phyloP scores from a whole-genome alignment of 305 asterid genomes.

The Fraxinus velutina region DNA sequence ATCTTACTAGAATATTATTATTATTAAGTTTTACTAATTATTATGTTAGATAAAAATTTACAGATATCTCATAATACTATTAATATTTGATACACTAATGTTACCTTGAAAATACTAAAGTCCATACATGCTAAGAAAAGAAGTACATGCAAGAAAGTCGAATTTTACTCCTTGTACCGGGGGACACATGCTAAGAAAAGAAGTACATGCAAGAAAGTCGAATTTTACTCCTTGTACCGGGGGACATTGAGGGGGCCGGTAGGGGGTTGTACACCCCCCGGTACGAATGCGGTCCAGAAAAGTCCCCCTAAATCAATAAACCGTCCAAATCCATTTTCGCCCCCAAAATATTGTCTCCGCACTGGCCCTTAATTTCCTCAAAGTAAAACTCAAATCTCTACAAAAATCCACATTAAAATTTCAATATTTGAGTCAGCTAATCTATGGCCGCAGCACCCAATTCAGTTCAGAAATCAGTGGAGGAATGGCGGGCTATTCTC shows the following conservation, averaged over 20 bases:
- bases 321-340: conserved; percentile 30
- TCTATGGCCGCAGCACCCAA: conserved; percentile 35
- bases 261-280: too few species aligned
- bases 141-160: background rate
- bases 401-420: background rate
- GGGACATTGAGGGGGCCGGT: too few species aligned
- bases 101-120: too few species aligned
- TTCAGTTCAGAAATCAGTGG: conserved; percentile 51
- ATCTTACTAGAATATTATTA: too few species aligned
- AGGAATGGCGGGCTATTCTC: conserved; percentile 74
- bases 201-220: too few species aligned
- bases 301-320: background rate
- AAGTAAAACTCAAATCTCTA: background rate
- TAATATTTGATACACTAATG: too few species aligned
- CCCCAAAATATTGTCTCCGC: background rate
- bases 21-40: too few species aligned
- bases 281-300: background rate
- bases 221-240: too few species aligned
- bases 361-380: background rate
- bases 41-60: too few species aligned
- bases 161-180: too few species aligned
- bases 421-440: background rate
- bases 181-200: too few species aligned
- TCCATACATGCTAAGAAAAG: background rate
- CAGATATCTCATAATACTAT: too few species aligned